Percentiles rank a stretch among this genome's conserved stretches.
These are phyloP conservation scores for Kwoniella pini DNA, from an alignment of 768 basidiomycete genomes.

Conservation along the genomic window DNA sequence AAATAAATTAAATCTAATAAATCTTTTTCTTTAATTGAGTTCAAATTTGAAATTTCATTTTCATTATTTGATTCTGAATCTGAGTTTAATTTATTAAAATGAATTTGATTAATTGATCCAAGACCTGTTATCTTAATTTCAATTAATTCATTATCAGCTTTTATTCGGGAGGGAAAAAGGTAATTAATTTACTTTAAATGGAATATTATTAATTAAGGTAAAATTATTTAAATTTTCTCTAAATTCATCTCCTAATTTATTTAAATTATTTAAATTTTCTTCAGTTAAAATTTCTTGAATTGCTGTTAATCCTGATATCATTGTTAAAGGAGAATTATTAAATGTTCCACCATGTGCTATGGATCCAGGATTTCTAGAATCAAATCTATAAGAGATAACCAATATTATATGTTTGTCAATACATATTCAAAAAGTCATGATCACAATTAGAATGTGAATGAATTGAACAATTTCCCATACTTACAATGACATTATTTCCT, in stretches of 20 bases:
- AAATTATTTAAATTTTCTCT: constrained; percentile 13
- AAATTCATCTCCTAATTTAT: constrained; percentile 23
- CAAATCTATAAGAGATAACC: constrained; percentile 15
- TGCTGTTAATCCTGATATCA: constrained; percentile 28
- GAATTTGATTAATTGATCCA: constrained; percentile 34
- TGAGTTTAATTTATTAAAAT: neutral
- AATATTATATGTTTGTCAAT: too few relatives aligned
- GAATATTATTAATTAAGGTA: constrained; percentile 8
- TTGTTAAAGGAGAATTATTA: constrained; percentile 33
- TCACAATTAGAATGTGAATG: too few relatives aligned
- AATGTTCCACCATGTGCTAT: constrained; percentile 31
- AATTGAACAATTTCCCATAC: too few relatives aligned
- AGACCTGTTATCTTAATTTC: constrained; percentile 23
- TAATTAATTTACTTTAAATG: constrained; percentile 12
- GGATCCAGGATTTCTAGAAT: constrained; percentile 18
- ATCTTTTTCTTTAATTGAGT: neutral
- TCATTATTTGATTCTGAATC: too few relatives aligned
- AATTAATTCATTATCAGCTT: neutral
- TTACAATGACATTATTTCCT: constrained; percentile 29
- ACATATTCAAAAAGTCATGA: too few relatives aligned
- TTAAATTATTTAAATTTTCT: constrained; percentile 12
- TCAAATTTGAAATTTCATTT: too few relatives aligned
- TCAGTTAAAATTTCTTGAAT: constrained; percentile 21
- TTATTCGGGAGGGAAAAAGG: too few relatives aligned
- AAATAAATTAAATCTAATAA: constrained; percentile 20